Evolutionary conservation across 345 rosid species (phyloP).

Genomic region (Abelmoschus esculentus): DNA sequence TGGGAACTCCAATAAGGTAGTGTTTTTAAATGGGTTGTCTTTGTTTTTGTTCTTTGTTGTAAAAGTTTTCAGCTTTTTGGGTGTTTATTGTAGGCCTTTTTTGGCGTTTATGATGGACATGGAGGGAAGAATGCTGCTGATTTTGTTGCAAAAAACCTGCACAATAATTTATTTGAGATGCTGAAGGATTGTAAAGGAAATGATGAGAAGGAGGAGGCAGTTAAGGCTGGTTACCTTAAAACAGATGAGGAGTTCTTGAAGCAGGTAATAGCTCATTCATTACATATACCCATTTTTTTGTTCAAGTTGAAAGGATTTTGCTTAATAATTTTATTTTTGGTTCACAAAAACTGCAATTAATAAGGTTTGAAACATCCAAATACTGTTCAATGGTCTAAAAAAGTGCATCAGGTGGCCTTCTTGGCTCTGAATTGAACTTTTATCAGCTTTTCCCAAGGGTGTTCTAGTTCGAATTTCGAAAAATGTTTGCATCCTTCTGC

Average conservation of each 20-base stretch:
- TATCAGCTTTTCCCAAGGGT: too few species aligned
- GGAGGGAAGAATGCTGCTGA: conserved; percentile 71
- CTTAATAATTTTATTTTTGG: background rate
- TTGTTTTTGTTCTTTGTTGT: background rate
- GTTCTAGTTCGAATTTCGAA: too few species aligned
- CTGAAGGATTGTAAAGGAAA: conserved; percentile 3
- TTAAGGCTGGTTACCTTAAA: conserved; percentile 7
- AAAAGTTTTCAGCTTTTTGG: background rate
- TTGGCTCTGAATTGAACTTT: too few species aligned
- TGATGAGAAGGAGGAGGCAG: conserved; percentile 10
- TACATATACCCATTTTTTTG: too few species aligned
- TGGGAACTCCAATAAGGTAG: conserved; percentile 40
- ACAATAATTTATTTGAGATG: conserved; percentile 36
- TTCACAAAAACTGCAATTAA: background rate
- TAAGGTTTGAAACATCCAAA: background rate
- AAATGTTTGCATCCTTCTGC: background rate
- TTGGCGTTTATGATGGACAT: conserved; percentile 77
- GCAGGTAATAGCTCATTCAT: background rate
- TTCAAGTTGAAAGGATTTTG: background rate
- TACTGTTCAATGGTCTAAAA: too few species aligned
- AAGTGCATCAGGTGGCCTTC: too few species aligned
- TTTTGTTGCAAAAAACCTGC: conserved; percentile 67
- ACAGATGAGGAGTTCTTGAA: conserved; percentile 15
- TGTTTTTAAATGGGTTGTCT: background rate
- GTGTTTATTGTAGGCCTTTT: conserved; percentile 44